A percentile compares a stretch with the other conserved stretches of the same genome.
These are phyloP conservation scores for Aspergillus avenaceus DNA, from an alignment of 495 filamentous ascomycete genomes.

Conservation along the genomic window DNA sequence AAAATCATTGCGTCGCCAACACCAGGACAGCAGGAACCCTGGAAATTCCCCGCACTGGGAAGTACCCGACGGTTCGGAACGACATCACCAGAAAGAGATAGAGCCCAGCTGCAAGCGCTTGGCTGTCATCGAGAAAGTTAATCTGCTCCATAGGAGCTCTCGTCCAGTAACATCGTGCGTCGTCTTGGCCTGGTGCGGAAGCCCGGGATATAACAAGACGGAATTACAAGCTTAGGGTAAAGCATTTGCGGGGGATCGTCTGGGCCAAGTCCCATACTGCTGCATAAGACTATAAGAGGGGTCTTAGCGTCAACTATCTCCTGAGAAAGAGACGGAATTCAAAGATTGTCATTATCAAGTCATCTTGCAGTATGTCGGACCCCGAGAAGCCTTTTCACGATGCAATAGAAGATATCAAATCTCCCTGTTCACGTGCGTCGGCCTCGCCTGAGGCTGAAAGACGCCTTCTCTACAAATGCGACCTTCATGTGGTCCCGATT, in stretches of 20 bases:
- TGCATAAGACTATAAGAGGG: no score
- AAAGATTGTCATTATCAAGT: not conserved
- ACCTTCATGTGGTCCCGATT: slow-evolving; percentile 37
- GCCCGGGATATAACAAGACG: not conserved
- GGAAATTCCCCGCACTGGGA: not conserved
- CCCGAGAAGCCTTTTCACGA: not conserved
- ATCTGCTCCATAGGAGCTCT: not conserved
- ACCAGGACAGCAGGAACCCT: no score
- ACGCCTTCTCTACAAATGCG: slow-evolving; percentile 34
- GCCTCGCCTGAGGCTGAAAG: slow-evolving; percentile 28
- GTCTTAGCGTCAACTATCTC: no score
- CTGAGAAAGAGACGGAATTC: not conserved
- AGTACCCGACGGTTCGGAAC: not conserved
- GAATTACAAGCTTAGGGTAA: no score
- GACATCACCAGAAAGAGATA: not conserved
- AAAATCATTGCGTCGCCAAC: no score
- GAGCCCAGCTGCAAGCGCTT: no score
- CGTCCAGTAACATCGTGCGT: not conserved
- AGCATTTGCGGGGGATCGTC: no score
- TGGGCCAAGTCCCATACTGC: no score
- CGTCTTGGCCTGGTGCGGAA: not conserved
- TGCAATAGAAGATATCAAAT: not conserved
- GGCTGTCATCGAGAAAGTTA: not conserved
- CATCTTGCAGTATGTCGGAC: not conserved
- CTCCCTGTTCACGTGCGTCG: slow-evolving; percentile 6